Conservation (phyloP, 139 green algal species). For the Astrephomene gubernaculifera region DNA sequence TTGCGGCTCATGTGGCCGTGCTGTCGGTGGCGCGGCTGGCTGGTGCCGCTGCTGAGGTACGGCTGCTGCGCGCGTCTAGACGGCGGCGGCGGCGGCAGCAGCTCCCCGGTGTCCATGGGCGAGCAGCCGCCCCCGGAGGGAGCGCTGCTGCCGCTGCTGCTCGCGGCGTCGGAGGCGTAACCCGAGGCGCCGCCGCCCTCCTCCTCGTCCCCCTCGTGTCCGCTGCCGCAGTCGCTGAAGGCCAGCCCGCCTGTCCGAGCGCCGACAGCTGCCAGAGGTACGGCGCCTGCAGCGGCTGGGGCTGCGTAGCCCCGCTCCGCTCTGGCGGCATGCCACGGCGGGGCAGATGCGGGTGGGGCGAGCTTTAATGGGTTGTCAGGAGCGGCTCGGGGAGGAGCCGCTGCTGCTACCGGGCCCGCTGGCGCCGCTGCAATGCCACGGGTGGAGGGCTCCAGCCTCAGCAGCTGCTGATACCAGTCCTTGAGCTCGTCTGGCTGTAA, state of each 20-base stretch:
- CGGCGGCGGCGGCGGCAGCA: not conserved
- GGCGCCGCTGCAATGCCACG: too few species aligned
- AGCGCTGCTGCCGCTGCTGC: slow-evolving; percentile 20
- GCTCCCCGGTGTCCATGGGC: not conserved
- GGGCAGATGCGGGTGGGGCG: too few species aligned
- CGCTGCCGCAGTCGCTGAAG: not conserved
- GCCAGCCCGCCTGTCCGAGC: not conserved
- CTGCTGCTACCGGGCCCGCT: not conserved
- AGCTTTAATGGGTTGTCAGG: not conserved
- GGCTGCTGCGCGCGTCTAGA: not conserved
- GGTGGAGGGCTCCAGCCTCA: too few species aligned
- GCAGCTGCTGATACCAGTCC: too few species aligned
- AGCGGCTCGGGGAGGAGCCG: too few species aligned
- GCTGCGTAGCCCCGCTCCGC: too few species aligned
- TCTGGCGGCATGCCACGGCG: too few species aligned
- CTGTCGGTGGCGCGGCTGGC: not conserved
- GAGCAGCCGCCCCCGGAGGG: not conserved
- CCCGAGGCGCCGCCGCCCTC: not conserved
- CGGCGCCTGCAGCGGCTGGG: too few species aligned
- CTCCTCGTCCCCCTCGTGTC: not conserved
- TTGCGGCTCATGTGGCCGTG: not conserved
- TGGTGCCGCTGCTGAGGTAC: not conserved
- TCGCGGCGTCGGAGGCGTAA: not conserved
- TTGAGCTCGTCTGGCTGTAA: too few species aligned
- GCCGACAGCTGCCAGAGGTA: not conserved